Percentiles rank a stretch among this genome's conserved stretches.
phyloP scores from a whole-genome alignment of 441 rosid genomes.

The Aleurites moluccanus region DNA sequence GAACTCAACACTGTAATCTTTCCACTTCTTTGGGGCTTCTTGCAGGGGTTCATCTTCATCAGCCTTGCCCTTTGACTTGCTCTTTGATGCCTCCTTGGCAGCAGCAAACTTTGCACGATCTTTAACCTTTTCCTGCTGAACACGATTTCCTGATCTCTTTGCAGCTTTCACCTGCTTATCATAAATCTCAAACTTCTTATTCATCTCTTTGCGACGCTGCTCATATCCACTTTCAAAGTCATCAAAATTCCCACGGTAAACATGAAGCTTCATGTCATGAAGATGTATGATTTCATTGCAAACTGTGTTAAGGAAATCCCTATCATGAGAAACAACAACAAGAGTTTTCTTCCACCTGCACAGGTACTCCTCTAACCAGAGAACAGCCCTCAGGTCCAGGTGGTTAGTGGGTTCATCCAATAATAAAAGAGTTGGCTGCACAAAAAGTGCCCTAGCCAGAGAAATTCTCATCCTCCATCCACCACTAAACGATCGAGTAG shows the following conservation, averaged over 20 bases:
- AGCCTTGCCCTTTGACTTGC: slow-evolving; percentile 62
- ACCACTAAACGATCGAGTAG: too few relatives aligned
- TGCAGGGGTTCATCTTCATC: slow-evolving; percentile 66
- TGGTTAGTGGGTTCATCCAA: too few relatives aligned
- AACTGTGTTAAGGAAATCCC: slow-evolving; percentile 90
- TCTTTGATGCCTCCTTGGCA: slow-evolving; percentile 45
- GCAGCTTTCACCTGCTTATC: too few relatives aligned
- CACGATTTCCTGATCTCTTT: too few relatives aligned
- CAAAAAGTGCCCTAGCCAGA: too few relatives aligned
- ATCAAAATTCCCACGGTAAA: slow-evolving; percentile 82
- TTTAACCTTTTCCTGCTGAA: too few relatives aligned
- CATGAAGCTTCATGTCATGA: slow-evolving; percentile 74
- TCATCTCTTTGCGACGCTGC: slow-evolving; percentile 46
- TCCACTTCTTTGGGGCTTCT: slow-evolving; percentile 86
- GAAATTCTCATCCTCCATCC: too few relatives aligned
- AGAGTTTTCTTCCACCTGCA: slow-evolving; percentile 91
- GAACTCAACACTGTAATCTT: slow-evolving; percentile 82
- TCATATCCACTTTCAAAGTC: slow-evolving; percentile 69
- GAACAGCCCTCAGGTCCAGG: too few relatives aligned
- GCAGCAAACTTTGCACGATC: slow-evolving; percentile 37
- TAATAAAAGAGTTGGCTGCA: too few relatives aligned
- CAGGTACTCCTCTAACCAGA: too few relatives aligned
- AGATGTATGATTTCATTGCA: slow-evolving; percentile 90
- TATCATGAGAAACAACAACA: too few relatives aligned
- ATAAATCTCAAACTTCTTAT: too few relatives aligned